These are phyloP conservation scores for Microdochium trichocladiopsis DNA, from an alignment of 2,329 filamentous ascomycete genomes.

Conservation along the genomic window DNA sequence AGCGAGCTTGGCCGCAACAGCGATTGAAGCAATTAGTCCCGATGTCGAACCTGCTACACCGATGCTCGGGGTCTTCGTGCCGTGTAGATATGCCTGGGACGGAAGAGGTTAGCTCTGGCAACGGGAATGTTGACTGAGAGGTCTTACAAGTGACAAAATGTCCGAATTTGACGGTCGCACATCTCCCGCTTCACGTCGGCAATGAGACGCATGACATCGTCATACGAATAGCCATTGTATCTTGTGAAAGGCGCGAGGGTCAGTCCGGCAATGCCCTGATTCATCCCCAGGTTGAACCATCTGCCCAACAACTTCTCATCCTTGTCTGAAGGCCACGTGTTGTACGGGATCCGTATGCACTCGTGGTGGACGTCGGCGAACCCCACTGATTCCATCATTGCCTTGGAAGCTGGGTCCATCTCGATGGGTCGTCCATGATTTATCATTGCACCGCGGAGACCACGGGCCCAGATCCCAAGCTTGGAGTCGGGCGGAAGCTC, in stretches of 20 bases:
- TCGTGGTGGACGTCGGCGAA: conserved; percentile 74
- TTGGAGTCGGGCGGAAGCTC: conserved; percentile 50
- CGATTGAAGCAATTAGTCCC: too few species aligned
- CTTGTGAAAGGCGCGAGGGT: conserved; percentile 67
- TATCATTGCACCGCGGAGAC: conserved; percentile 61
- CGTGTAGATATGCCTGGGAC: conserved; percentile 16
- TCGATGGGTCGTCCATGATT: conserved; percentile 59
- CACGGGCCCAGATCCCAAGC: conserved; percentile 62
- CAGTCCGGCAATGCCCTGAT: conserved; percentile 65
- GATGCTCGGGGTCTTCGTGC: too few species aligned
- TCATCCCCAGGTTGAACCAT: conserved; percentile 79
- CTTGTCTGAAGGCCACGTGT: conserved; percentile 61
- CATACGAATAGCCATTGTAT: conserved; percentile 50
- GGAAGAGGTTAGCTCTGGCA: conserved; percentile 3
- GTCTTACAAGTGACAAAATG: conserved; percentile 70
- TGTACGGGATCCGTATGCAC: conserved; percentile 63
- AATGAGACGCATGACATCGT: conserved; percentile 58
- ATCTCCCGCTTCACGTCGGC: conserved; percentile 61
- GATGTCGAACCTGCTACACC: too few species aligned
- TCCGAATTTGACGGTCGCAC: conserved; percentile 58
- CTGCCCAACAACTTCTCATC: conserved; percentile 62
- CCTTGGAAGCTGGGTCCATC: conserved; percentile 43
- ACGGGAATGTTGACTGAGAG: not conserved
- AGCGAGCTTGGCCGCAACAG: too few species aligned
- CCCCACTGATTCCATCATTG: conserved; percentile 60